Base-by-base conservation (phyloP, 352 stramenopile genomes). In the Globisporangium emineosum region DNA sequence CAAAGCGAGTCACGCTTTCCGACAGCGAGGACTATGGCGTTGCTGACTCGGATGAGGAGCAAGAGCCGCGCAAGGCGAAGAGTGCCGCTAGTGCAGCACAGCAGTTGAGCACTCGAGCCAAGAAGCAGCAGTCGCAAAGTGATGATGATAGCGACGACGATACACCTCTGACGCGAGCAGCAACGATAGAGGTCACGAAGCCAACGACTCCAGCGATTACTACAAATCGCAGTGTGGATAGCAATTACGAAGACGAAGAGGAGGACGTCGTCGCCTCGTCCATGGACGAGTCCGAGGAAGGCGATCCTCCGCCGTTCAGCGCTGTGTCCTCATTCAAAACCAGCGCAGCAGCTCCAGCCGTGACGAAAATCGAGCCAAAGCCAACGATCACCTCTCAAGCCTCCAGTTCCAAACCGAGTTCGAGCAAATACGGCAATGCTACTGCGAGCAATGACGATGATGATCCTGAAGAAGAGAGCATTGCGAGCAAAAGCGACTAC, bases 401-500 rank as follows among this genome's bases (percentile, higher is more conserved):
- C 57, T 19, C n/a, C 25, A 37, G 17, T 5, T 7, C 55, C 6
- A 21, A 19, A 13, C 21, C 51, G 1, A 23, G 0, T 27, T 25
- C 6, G 12, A 27, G 68, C 2, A 32, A 19, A 17, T 37, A 37
- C 15, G 50, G 17, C 23, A 53, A 68, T 12, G 42, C 55, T 25
- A 32, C 55, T 42, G 65, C 62, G 23, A 54, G 51, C 21, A 51
- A 72, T 27, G 64, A 67, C 9, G 71, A 77, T 3, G 13, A 56
- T 10, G 68, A 76, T 5, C 13, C 37, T 13, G 35, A 42, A 17
- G 57, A 57, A 12, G 62, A 77, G 35, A 81, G 72, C 23, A 59
- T 78, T 17, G 65, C 61, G 23, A 83, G 72, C 43, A 72, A 82
- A 29, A 83, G 61, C 35, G 67, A 78, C 13, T 61, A 67, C 19